Evolutionary conservation across 2,329 filamentous ascomycete species (phyloP).

Genomic region (Bimuria novae-zelandiae): DNA sequence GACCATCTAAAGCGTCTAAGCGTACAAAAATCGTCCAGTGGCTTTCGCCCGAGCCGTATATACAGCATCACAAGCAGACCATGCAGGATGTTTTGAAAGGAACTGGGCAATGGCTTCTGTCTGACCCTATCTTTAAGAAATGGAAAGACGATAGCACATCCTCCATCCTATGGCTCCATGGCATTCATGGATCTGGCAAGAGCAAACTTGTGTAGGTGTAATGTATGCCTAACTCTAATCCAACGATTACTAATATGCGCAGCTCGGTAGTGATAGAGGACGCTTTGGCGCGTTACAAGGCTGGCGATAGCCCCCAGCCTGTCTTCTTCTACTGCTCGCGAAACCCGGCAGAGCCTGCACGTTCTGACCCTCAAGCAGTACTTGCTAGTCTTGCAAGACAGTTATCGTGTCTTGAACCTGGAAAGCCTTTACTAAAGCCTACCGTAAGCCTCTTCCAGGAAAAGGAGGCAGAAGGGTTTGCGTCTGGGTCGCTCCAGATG

Average conservation of each 20-base stretch:
- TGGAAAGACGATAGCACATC: constrained; percentile 37
- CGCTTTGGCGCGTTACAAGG: constrained; percentile 14
- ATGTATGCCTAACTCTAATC: constrained; percentile 22
- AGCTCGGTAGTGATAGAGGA: constrained; percentile 22
- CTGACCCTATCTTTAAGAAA: constrained; percentile 22
- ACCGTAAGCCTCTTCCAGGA: constrained; percentile 16
- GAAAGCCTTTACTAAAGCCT: constrained; percentile 15
- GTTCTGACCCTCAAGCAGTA: constrained; percentile 19
- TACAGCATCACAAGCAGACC: constrained; percentile 17
- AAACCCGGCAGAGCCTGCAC: constrained; percentile 20
- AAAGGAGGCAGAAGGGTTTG: constrained; percentile 19
- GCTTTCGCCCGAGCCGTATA: constrained; percentile 18
- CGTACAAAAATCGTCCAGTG: constrained; percentile 15
- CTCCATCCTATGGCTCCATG: constrained; percentile 43
- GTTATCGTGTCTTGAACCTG: constrained; percentile 14
- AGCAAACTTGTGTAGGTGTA: constrained; percentile 37
- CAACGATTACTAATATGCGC: constrained; percentile 12
- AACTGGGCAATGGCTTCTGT: constrained; percentile 22
- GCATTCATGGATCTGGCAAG: constrained; percentile 41
- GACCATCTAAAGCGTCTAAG: constrained; percentile 10
- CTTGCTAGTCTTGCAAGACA: constrained; percentile 25
- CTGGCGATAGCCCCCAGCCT: constrained; percentile 13
- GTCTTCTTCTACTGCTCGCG: constrained; percentile 28
- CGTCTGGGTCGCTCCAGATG: constrained; percentile 17
- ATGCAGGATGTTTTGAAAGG: constrained; percentile 15